Percentiles rank a stretch among this genome's conserved stretches.
Evolutionary conservation across 805 yeast species (phyloP).

Genomic region (Starmerella etchellsii): DNA sequence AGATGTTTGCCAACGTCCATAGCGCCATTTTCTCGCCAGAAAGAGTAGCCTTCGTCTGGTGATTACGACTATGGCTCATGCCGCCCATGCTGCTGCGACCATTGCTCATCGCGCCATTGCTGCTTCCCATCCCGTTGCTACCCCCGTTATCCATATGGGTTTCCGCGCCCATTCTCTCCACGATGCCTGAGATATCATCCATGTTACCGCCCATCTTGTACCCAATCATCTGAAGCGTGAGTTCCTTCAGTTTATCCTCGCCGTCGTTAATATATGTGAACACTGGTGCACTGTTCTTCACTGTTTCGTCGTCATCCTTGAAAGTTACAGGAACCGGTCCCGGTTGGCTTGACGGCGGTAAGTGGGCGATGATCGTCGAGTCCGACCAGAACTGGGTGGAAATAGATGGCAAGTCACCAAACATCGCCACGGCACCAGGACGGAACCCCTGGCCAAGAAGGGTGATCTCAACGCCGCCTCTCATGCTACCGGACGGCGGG

Average conservation of each 20-base stretch:
- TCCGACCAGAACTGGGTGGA: conserved; percentile 96
- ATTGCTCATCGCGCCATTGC: too few relatives aligned
- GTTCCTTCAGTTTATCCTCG: conserved; percentile 83
- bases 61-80: neutral
- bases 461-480: conserved; percentile 95
- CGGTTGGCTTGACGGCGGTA: conserved; percentile 81
- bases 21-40: conserved; percentile 21
- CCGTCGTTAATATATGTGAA: conserved; percentile 93
- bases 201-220: conserved; percentile 90
- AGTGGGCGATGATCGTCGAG: conserved; percentile 78
- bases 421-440: conserved; percentile 69
- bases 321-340: conserved; percentile 91
- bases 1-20: conserved; percentile 20
- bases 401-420: conserved; percentile 43
- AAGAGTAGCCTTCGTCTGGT: neutral
- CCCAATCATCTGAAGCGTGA: conserved; percentile 93
- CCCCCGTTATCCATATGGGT: neutral
- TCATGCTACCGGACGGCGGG: conserved; percentile 88
- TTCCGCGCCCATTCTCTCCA: conserved; percentile 57
- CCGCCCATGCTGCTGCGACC: neutral
- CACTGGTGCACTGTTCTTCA: conserved; percentile 25
- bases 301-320: conserved; percentile 32
- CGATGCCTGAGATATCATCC: conserved; percentile 90
- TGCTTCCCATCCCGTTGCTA: neutral
- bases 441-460: conserved; percentile 76